These are phyloP conservation scores for Gossypium lobatum DNA, from an alignment of 441 rosid genomes.

Conservation along the genomic window DNA sequence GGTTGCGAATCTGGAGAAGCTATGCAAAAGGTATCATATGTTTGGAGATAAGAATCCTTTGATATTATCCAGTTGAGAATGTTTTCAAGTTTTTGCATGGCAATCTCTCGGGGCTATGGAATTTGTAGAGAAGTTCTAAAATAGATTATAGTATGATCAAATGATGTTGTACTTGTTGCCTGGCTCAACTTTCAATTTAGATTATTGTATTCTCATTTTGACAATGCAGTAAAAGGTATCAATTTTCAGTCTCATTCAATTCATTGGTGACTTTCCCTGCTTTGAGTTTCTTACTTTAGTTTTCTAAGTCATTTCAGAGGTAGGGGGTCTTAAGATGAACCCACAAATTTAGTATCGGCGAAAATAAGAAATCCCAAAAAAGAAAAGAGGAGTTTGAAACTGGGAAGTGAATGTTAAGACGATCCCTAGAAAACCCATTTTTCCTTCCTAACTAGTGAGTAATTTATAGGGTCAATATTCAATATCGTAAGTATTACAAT, in stretches of 20 bases:
- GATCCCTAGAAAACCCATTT: neutral
- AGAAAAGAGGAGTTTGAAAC: neutral
- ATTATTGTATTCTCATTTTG: neutral
- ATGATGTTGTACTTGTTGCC: neutral
- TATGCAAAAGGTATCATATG: constrained; percentile 60
- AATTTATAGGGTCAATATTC: too few relatives aligned
- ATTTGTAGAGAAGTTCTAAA: neutral
- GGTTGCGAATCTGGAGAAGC: constrained; percentile 52
- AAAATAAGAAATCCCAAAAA: neutral
- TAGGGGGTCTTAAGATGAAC: too few relatives aligned
- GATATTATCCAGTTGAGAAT: constrained; percentile 39
- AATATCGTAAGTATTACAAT: too few relatives aligned
- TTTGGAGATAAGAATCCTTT: constrained; percentile 58
- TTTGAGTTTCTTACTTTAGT: neutral
- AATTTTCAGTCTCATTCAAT: neutral
- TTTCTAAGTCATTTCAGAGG: neutral
- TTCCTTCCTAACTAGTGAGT: neutral
- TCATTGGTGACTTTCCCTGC: constrained; percentile 3
- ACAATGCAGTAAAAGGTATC: neutral
- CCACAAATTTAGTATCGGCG: neutral
- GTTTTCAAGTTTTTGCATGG: neutral
- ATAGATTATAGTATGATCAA: neutral
- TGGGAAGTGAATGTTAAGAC: neutral
- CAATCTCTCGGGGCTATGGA: neutral
- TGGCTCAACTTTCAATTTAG: neutral